Base-by-base conservation (phyloP, 768 basidiomycete species). In the Baorangia bicolor region DNA sequence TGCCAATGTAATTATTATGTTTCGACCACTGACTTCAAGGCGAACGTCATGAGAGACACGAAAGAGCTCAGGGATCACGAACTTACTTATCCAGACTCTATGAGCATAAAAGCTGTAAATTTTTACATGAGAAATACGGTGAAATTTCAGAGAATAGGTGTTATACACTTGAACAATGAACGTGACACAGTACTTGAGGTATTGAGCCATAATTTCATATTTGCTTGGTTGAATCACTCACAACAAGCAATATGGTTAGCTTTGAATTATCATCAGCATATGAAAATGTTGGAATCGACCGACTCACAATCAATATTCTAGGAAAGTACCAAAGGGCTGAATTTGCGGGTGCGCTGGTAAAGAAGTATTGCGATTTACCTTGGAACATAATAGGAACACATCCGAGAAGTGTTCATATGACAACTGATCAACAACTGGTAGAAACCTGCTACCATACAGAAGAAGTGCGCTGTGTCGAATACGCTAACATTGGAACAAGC, bases 21-120 rank as follows among this genome's bases (percentile, higher is more conserved):
- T 63, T 25, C 16, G 25, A 39, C 47, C 54, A 12, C 56, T 59
- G 37, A 65, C 64, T 65, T 48, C 27, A 51, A 16, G n/a, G 10
- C 16, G 12, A 31, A 16, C 10, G 6, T 48, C 31, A 34, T 13
- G 9, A 54, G 8, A 12, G 16, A 7, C 9, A 31, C 1, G 12
- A 35, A 35, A 27, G 18, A 21, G n/a, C 23, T 9, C 12, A 4
- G 14, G 18, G 4, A 31, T 12, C 13, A 48, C 18, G 21, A 34
- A 51, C 64, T 31, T 44, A 65, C 64, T 60, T 58, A 63, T 65
- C 61, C 64, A 65, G 20, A 65, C 56, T 43, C 64, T 53, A 13
- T 65, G 54, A 21, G 64, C 51, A 31, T 65, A 65, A 41, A 65
- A 65, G 23, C 64, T 65, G 31, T 13, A 2, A 1, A n/a, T n/a